Conservation (phyloP, 176 grass and related monocot species). For the Eleusine coracana region DNA sequence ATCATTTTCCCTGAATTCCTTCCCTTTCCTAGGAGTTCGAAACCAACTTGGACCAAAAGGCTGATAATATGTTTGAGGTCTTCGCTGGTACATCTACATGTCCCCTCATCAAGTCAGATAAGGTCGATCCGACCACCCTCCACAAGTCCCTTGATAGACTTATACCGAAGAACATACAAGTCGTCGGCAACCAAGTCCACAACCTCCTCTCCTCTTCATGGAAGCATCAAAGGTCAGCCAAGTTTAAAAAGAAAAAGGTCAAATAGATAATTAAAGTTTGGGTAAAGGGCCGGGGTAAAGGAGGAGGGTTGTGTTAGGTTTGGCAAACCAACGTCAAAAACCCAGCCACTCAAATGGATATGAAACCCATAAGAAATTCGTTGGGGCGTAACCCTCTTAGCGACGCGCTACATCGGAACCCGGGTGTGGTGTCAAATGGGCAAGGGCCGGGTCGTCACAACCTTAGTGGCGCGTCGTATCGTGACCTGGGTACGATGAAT, state of each 20-base stretch:
- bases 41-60: not conserved
- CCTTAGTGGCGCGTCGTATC: no score
- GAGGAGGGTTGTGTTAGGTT: no score
- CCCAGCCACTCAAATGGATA: no score
- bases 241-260: not conserved
- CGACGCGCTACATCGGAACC: no score
- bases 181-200: constrained; percentile 91
- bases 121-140: constrained; percentile 68
- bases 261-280: constrained; percentile 5
- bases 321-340: no score
- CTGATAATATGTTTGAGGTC: not conserved
- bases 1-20: not conserved
- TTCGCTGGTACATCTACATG: not conserved
- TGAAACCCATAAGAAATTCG: no score
- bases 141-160: constrained; percentile 82
- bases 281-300: no score
- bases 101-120: constrained; percentile 45
- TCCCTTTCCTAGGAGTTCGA: not conserved
- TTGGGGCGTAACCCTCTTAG: no score
- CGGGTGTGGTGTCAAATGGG: no score
- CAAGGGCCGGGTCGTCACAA: no score
- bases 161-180: constrained; percentile 90
- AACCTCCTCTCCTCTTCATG: constrained; percentile 81
- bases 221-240: not conserved
- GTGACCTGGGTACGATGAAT: no score